Conservation (phyloP, 495 filamentous ascomycete genomes). For the Tricharina praecox region DNA sequence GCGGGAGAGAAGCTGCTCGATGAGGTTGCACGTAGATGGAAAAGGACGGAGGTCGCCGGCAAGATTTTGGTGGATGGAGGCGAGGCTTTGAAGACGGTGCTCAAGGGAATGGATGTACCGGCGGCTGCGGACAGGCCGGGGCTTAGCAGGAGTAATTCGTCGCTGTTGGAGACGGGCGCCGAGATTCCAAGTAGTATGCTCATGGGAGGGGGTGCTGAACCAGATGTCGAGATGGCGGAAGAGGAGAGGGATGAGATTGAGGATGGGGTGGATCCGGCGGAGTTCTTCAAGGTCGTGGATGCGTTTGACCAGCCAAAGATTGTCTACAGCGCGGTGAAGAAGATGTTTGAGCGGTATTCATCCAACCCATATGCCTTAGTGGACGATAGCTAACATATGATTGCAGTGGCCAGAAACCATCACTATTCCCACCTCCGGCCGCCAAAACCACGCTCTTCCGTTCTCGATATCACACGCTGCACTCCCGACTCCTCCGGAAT, state of each 20-base stretch:
- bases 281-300: slow-evolving; percentile 23
- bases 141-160: slow-evolving; percentile 43
- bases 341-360: slow-evolving; percentile 64
- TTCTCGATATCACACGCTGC: slow-evolving; percentile 73
- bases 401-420: slow-evolving; percentile 48
- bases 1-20: slow-evolving; percentile 82
- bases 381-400: slow-evolving; percentile 2
- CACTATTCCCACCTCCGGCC: slow-evolving; percentile 59
- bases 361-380: slow-evolving; percentile 7
- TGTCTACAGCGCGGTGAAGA: slow-evolving; percentile 70
- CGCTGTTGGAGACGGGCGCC: slow-evolving; percentile 5
- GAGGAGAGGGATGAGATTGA: slow-evolving; percentile 36
- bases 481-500: slow-evolving; percentile 79
- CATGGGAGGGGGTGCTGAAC: slow-evolving; percentile 46
- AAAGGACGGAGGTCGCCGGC: slow-evolving; percentile 44
- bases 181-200: slow-evolving; percentile 14
- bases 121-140: slow-evolving; percentile 8
- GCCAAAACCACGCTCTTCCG: slow-evolving; percentile 75
- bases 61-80: slow-evolving; percentile 78
- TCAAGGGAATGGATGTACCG: slow-evolving; percentile 53
- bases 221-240: slow-evolving; percentile 38
- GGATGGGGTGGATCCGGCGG: slow-evolving; percentile 18
- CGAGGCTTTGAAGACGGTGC: slow-evolving; percentile 60
- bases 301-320: slow-evolving; percentile 56
- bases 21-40: slow-evolving; percentile 80